phyloP scores from a whole-genome alignment of 805 yeast genomes.

The Debaryomyces hansenii region DNA sequence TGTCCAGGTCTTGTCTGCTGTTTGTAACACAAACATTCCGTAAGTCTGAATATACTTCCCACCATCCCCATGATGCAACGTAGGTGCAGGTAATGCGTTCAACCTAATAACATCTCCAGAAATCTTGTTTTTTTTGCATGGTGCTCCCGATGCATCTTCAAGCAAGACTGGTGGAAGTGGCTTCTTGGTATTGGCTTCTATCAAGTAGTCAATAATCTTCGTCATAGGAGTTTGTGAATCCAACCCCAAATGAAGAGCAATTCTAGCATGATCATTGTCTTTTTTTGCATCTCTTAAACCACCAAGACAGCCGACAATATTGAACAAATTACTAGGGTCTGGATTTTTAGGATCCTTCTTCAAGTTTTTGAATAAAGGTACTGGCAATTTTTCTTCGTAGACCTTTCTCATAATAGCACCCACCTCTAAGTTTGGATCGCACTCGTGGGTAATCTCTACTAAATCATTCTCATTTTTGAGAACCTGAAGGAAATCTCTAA shows the following conservation, averaged over 20 bases:
- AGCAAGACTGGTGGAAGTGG: conserved; percentile 14
- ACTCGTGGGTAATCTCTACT: conserved; percentile 18
- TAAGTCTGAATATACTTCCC: conserved; percentile 26
- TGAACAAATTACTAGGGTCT: conserved; percentile 13
- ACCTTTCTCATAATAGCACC: conserved; percentile 27
- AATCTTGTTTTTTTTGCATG: conserved; percentile 16
- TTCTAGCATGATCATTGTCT: conserved; percentile 21
- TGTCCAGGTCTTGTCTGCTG: conserved; percentile 25
- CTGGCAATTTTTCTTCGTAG: conserved; percentile 19
- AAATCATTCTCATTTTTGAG: conserved; percentile 20
- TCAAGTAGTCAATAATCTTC: conserved; percentile 18
- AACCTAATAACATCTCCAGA: conserved; percentile 18
- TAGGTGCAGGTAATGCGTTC: conserved; percentile 17
- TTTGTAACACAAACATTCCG: conserved; percentile 23
- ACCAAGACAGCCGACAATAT: conserved; percentile 21
- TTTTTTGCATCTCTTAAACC: conserved; percentile 14
- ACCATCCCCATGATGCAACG: conserved; percentile 20
- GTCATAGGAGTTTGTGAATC: conserved; percentile 17
- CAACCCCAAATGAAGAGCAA: conserved; percentile 22
- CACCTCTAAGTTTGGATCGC: conserved; percentile 23
- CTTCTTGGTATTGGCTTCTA: conserved; percentile 14
- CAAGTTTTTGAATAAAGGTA: conserved; percentile 20
- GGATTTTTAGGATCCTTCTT: conserved; percentile 9
- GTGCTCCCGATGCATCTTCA: conserved; percentile 10
- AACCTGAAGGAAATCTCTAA: conserved; percentile 22